phyloP scores from a whole-genome alignment of 1,284 basidiomycete species.

The Phellinidium pouzarii region DNA sequence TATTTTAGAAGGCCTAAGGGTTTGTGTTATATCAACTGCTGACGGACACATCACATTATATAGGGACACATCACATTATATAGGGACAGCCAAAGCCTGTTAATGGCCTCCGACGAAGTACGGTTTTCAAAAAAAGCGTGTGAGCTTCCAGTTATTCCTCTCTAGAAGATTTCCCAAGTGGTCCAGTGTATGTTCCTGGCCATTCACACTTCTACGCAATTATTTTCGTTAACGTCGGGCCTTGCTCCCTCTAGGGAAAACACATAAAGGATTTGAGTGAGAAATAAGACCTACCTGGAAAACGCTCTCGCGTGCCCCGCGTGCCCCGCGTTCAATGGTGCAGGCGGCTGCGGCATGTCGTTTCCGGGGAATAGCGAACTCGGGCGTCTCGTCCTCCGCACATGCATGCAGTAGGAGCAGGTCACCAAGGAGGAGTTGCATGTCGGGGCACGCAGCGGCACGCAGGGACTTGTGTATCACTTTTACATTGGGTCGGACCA shows the following conservation, averaged over 20 bases:
- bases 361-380: not conserved
- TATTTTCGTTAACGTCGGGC: not conserved
- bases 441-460: not conserved
- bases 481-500: slow-evolving; percentile 16
- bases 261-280: not conserved
- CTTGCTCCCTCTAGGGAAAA: not conserved
- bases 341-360: slow-evolving; percentile 4
- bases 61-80: not conserved
- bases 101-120: not conserved
- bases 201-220: slow-evolving; percentile 14
- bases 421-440: not conserved
- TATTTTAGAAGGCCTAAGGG: not conserved
- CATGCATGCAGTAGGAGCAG: slow-evolving; percentile 7
- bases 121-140: slow-evolving; percentile 1
- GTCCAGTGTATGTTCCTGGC: slow-evolving; percentile 18
- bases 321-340: slow-evolving; percentile 20
- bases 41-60: not conserved
- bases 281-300: slow-evolving; percentile 13
- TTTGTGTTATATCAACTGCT: not conserved
- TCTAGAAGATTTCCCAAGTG: slow-evolving; percentile 9
- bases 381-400: not conserved
- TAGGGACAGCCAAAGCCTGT: not conserved
- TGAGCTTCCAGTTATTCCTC: slow-evolving; percentile 16
- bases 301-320: slow-evolving; percentile 16
- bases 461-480: not conserved